Conservation (phyloP, 164 flowering plant genomes). For the Macadamia tetraphylla region DNA sequence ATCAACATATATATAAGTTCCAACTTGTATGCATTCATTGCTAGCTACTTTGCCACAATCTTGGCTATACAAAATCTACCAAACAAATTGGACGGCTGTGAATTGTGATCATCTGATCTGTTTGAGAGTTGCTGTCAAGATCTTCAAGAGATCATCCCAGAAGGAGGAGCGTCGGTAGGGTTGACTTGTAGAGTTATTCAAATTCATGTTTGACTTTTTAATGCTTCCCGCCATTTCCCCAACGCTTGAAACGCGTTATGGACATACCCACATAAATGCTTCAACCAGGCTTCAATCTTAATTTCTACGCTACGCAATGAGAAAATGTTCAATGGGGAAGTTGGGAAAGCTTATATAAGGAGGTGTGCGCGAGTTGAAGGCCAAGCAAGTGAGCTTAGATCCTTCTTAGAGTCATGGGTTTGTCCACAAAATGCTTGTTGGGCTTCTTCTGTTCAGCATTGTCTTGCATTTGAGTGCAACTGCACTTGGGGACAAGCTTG, state of each 20-base stretch:
- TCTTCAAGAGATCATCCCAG: too few relatives aligned
- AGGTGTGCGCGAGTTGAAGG: neutral
- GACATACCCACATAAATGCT: neutral
- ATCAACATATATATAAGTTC: too few relatives aligned
- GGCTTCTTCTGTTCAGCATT: constrained; percentile 23
- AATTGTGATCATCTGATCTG: too few relatives aligned
- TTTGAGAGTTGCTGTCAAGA: too few relatives aligned
- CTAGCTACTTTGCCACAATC: too few relatives aligned
- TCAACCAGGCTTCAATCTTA: neutral
- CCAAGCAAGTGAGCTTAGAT: neutral
- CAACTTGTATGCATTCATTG: too few relatives aligned
- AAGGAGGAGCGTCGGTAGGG: neutral
- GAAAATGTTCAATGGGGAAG: neutral
- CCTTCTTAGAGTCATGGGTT: constrained; percentile 14
- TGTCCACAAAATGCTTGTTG: constrained; percentile 25
- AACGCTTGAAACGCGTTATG: constrained; percentile 33
- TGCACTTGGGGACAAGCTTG: constrained; percentile 28
- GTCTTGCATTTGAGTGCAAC: constrained; percentile 30
- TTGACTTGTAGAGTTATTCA: neutral
- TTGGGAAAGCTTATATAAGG: neutral
- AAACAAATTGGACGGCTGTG: too few relatives aligned
- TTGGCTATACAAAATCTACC: too few relatives aligned
- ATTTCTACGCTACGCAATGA: neutral
- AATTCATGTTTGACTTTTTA: constrained; percentile 5
- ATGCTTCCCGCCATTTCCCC: constrained; percentile 30